Evolutionary conservation across 345 rosid species (phyloP).

Genomic region (Psidium guajava): DNA sequence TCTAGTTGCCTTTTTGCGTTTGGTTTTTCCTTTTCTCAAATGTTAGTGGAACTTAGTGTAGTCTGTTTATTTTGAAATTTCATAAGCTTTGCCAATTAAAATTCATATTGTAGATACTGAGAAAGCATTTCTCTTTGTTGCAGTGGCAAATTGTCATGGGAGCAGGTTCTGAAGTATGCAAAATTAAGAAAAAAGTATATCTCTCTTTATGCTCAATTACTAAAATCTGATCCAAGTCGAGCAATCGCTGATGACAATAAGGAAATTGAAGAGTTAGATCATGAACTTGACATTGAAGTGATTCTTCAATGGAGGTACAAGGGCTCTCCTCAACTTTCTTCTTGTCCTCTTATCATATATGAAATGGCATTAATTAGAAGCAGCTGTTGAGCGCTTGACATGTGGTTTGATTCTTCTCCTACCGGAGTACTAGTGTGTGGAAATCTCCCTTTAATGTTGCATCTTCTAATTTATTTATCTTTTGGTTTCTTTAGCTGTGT

Average conservation of each 20-base stretch:
- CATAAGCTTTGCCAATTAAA: background rate
- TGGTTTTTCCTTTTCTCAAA: background rate
- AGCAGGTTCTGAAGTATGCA: conserved; percentile 64
- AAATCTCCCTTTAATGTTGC: background rate
- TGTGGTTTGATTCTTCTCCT: background rate
- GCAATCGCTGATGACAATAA: conserved; percentile 55
- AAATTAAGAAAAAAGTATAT: conserved; percentile 82
- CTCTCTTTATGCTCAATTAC: conserved; percentile 73
- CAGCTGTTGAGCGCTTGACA: background rate
- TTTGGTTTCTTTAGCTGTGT: background rate
- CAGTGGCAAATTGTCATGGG: conserved; percentile 98
- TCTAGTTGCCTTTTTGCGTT: background rate
- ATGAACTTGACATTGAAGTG: conserved; percentile 75
- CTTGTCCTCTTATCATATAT: background rate
- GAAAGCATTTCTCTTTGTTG: conserved; percentile 25
- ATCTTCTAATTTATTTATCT: background rate
- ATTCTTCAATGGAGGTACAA: conserved; percentile 94
- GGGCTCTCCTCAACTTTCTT: conserved; percentile 1
- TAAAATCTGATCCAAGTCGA: conserved; percentile 64
- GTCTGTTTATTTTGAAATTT: background rate
- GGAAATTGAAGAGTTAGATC: conserved; percentile 81
- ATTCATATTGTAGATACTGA: conserved; percentile 7
- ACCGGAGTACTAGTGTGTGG: background rate
- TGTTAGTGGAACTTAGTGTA: background rate
- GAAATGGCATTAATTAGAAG: background rate